Percentiles rank a stretch among this genome's conserved stretches.
phyloP scores from a whole-genome alignment of 139 green algal genomes.

The Gonium pectorale region DNA sequence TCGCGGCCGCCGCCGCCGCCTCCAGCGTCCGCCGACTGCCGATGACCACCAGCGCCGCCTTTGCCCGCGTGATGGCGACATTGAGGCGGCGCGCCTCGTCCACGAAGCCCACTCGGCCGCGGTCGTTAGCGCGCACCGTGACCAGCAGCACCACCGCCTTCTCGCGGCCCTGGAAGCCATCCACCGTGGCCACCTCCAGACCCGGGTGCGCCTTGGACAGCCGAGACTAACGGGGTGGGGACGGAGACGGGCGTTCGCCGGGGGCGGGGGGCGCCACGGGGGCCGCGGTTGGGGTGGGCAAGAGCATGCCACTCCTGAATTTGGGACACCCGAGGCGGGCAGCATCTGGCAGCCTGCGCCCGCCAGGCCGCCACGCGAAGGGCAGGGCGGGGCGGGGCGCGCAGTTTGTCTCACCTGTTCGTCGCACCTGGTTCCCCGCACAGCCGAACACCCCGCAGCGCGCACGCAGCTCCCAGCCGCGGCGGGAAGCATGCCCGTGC shows the following conservation, averaged over 20 bases:
- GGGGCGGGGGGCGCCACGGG: neutral
- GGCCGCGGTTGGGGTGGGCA: too few relatives aligned
- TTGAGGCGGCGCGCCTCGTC: constrained; percentile 86
- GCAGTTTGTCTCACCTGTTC: too few relatives aligned
- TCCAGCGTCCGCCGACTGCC: constrained; percentile 4
- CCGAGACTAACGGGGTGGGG: too few relatives aligned
- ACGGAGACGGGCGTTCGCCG: too few relatives aligned
- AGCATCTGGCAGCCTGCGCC: neutral
- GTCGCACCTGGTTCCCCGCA: too few relatives aligned
- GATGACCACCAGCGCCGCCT: constrained; percentile 48
- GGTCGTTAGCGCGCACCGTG: constrained; percentile 77
- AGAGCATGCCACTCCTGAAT: too few relatives aligned
- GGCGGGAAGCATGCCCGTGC: neutral
- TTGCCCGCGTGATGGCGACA: constrained; percentile 86
- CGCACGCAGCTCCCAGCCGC: too few relatives aligned
- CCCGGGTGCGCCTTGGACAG: neutral
- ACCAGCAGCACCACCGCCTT: constrained; percentile 83
- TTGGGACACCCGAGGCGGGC: too few relatives aligned
- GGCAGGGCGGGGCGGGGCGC: too few relatives aligned
- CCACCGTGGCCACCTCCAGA: constrained; percentile 53
- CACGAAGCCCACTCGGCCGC: constrained; percentile 82
- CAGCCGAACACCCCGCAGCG: too few relatives aligned
- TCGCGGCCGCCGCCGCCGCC: neutral
- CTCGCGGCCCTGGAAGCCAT: constrained; percentile 86
- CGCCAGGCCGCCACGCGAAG: too few relatives aligned